These are phyloP conservation scores for Hypoxylon cercidicola DNA, from an alignment of 495 filamentous ascomycete species.

Conservation along the genomic window DNA sequence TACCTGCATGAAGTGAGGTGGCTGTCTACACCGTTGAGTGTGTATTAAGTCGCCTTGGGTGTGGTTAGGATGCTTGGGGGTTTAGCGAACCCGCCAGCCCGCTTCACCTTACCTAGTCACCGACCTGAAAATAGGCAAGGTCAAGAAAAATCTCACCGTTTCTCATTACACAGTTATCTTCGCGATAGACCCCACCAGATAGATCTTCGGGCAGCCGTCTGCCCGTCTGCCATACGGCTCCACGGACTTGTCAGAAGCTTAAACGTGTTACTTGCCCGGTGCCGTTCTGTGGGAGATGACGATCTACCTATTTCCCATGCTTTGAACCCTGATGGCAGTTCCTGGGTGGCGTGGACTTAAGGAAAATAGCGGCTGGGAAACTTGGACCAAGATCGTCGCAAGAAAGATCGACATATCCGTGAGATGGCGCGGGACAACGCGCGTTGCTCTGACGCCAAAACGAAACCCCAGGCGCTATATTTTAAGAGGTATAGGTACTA, in stretches of 20 bases:
- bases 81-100: background rate
- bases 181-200: constrained; percentile 39
- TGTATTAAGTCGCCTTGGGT: constrained; percentile 17
- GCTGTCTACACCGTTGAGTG: constrained; percentile 21
- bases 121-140: background rate
- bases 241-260: constrained; percentile 33
- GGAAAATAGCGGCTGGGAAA: constrained; percentile 16
- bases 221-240: constrained; percentile 27
- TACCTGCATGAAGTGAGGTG: constrained; percentile 13
- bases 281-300: constrained; percentile 37
- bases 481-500: background rate
- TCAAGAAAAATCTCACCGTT: constrained; percentile 1
- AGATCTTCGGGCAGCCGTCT: constrained; percentile 23
- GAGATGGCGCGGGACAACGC: constrained; percentile 35
- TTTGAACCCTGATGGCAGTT: constrained; percentile 31
- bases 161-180: constrained; percentile 4
- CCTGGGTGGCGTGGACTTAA: constrained; percentile 18
- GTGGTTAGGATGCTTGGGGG: constrained; percentile 6
- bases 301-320: constrained; percentile 31
- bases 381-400: constrained; percentile 35
- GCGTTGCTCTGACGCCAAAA: constrained; percentile 19
- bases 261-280: constrained; percentile 9
- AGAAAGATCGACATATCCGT: constrained; percentile 39
- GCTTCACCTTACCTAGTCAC: constrained; percentile 1
- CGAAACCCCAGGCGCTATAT: background rate